Percentiles rank a stretch among this genome's conserved stretches.
These are phyloP conservation scores for Betula pendula DNA, from an alignment of 306 rosid genomes.

Conservation along the genomic window DNA sequence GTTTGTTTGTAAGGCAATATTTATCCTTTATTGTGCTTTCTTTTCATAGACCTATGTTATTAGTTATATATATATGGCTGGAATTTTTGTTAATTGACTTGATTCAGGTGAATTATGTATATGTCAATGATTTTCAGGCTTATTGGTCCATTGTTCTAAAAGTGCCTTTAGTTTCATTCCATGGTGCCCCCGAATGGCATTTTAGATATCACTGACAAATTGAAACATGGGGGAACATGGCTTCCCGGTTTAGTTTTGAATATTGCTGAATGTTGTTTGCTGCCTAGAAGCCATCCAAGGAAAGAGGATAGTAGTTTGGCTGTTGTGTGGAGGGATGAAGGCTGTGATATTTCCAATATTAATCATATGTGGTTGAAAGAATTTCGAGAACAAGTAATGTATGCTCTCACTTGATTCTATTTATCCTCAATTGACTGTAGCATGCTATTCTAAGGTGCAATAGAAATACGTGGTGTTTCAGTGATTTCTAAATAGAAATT, in stretches of 20 bases:
- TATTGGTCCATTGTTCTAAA: conserved; percentile 79
- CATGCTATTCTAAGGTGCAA: not conserved
- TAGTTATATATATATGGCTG: no score
- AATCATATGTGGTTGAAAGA: conserved; percentile 60
- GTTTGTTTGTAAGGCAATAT: no score
- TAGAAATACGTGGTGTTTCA: not conserved
- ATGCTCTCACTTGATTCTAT: conserved; percentile 31
- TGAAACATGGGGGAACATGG: conserved; percentile 63
- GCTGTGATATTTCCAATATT: conserved; percentile 50
- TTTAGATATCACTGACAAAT: conserved; percentile 56
- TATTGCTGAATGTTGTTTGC: conserved; percentile 81
- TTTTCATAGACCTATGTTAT: no score
- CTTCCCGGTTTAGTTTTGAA: conserved; percentile 69
- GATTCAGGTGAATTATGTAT: no score
- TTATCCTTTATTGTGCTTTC: no score
- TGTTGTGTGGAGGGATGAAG: conserved; percentile 84
- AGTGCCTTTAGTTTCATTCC: conserved; percentile 65
- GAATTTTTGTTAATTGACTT: no score
- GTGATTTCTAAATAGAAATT: not conserved
- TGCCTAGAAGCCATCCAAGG: conserved; percentile 45
- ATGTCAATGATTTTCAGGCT: conserved; percentile 35
- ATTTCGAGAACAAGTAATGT: conserved; percentile 75
- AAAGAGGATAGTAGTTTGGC: conserved; percentile 61
- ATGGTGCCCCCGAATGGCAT: conserved; percentile 50
- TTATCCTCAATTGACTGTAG: not conserved